Conservation (phyloP, 2,329 filamentous ascomycete species). For the Sclerotinia subarctica region DNA sequence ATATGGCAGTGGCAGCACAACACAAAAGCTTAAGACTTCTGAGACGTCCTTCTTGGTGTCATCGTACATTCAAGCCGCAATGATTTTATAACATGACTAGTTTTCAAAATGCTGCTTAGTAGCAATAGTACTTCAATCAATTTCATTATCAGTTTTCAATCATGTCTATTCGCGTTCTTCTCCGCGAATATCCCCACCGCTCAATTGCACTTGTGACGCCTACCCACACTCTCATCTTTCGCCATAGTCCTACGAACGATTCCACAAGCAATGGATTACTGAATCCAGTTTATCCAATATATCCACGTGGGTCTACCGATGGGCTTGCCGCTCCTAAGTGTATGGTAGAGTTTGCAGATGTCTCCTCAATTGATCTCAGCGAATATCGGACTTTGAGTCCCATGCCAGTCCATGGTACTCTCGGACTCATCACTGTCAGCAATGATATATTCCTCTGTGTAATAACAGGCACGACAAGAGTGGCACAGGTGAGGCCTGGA, state of each 20-base stretch:
- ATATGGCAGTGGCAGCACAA: conserved; percentile 9
- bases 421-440: conserved; percentile 81
- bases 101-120: conserved; percentile 21
- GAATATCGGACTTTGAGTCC: conserved; percentile 75
- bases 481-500: conserved; percentile 78
- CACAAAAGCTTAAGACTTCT: neutral
- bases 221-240: conserved; percentile 78
- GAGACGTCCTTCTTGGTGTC: conserved; percentile 12
- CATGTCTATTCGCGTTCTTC: conserved; percentile 40
- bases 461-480: conserved; percentile 73
- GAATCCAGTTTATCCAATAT: conserved; percentile 49
- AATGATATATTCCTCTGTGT: conserved; percentile 88
- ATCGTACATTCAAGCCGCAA: conserved; percentile 8
- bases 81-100: conserved; percentile 12
- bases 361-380: conserved; percentile 62
- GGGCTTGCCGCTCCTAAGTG: conserved; percentile 46
- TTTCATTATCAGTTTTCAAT: conserved; percentile 16
- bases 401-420: conserved; percentile 75
- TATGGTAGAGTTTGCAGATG: conserved; percentile 80
- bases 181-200: conserved; percentile 82
- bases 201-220: conserved; percentile 82
- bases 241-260: conserved; percentile 67
- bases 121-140: conserved; percentile 16
- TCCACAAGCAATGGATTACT: conserved; percentile 56
- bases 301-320: conserved; percentile 41